A percentile compares a stretch with the other conserved stretches of the same genome.
Conservation (phyloP, 2,329 filamentous ascomycete genomes). For the Neopestalotiopsis sp. region DNA sequence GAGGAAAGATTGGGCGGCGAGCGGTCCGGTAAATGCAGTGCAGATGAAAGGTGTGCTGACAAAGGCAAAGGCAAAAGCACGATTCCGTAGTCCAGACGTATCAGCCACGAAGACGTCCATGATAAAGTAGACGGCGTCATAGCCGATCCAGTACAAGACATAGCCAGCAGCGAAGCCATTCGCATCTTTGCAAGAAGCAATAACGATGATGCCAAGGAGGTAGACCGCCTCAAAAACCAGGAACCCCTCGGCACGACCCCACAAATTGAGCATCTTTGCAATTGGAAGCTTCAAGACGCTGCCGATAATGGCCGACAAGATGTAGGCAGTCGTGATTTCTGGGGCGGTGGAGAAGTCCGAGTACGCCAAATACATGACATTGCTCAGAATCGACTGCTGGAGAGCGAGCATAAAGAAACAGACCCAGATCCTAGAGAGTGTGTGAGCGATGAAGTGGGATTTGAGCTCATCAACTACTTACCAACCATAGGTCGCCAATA, state of each 20-base stretch:
- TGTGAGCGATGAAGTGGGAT: background rate
- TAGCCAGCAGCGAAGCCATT: slow-evolving; percentile 58
- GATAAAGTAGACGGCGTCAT: slow-evolving; percentile 63
- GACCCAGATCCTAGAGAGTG: slow-evolving; percentile 8
- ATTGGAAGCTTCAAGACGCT: slow-evolving; percentile 65
- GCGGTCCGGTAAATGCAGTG: slow-evolving; percentile 66
- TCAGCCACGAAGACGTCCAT: slow-evolving; percentile 71
- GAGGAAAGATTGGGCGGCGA: slow-evolving; percentile 57
- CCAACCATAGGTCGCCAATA: slow-evolving; percentile 5
- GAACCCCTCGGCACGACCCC: slow-evolving; percentile 65
- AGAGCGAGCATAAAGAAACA: slow-evolving; percentile 15
- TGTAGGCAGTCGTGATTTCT: slow-evolving; percentile 49
- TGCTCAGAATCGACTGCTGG: slow-evolving; percentile 12
- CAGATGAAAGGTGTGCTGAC: slow-evolving; percentile 67
- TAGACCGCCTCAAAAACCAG: slow-evolving; percentile 54
- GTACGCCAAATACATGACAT: slow-evolving; percentile 16
- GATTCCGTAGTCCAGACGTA: slow-evolving; percentile 66
- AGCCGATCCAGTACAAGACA: slow-evolving; percentile 68
- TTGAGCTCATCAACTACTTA: background rate
- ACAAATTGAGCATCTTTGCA: slow-evolving; percentile 68
- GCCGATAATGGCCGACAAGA: slow-evolving; percentile 55
- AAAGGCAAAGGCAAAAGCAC: slow-evolving; percentile 62
- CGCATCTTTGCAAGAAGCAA: slow-evolving; percentile 60
- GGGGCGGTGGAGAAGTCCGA: slow-evolving; percentile 11
- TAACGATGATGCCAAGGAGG: slow-evolving; percentile 59